phyloP scores from a whole-genome alignment of 148 eudicot genomes.

The Spergularia bocconei region DNA sequence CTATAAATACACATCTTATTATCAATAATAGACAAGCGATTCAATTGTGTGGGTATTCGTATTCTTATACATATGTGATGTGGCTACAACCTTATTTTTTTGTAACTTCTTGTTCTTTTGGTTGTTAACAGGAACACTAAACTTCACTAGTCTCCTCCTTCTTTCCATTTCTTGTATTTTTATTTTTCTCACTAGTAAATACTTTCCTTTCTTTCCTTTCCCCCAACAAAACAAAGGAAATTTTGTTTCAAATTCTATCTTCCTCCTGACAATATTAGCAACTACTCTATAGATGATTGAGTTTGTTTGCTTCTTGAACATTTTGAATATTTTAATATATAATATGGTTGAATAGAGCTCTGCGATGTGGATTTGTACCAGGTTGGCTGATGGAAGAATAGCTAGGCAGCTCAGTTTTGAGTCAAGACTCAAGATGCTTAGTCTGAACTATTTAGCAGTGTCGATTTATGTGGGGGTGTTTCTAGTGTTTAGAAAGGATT shows the following conservation, averaged over 20 bases:
- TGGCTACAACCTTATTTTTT: background rate
- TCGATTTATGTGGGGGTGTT: background rate
- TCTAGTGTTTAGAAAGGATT: background rate
- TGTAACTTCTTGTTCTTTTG: background rate
- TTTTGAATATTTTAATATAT: too few relatives aligned
- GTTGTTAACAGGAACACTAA: background rate
- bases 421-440: background rate
- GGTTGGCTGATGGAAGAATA: background rate
- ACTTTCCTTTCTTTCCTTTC: background rate
- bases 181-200: background rate
- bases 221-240: background rate
- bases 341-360: background rate
- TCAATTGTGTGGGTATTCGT: too few relatives aligned
- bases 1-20: too few relatives aligned
- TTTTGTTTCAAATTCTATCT: background rate
- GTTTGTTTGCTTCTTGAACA: background rate
- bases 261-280: too few relatives aligned
- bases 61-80: too few relatives aligned
- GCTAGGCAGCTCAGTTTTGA: background rate
- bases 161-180: background rate
- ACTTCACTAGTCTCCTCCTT: background rate
- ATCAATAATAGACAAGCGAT: too few relatives aligned
- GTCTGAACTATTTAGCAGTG: background rate
- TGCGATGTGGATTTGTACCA: background rate
- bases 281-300: background rate